Percentiles rank a stretch among this genome's conserved stretches.
phyloP scores from a whole-genome alignment of 768 basidiomycete species.

The Suillus variegatus region DNA sequence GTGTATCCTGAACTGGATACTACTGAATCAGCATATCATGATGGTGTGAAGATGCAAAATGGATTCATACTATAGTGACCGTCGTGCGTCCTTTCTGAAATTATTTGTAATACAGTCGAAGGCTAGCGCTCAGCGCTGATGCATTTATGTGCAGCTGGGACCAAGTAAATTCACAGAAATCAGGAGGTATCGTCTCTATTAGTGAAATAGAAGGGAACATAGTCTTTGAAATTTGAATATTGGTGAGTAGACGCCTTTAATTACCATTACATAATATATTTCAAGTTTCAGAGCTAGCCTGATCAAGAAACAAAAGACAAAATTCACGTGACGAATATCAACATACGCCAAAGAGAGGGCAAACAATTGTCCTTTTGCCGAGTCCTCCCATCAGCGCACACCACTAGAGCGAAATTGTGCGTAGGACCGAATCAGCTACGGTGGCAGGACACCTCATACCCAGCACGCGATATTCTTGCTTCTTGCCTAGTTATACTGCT shows the following conservation, averaged over 20 bases:
- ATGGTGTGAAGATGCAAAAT: slow-evolving; percentile 42
- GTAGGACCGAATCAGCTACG: slow-evolving; percentile 7
- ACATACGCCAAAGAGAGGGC: slow-evolving; percentile 53
- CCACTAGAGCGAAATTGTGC: slow-evolving; percentile 18
- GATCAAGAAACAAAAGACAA: slow-evolving; percentile 5
- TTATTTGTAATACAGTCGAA: not conserved
- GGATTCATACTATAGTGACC: slow-evolving; percentile 45
- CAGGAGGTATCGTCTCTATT: slow-evolving; percentile 18
- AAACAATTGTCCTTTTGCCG: slow-evolving; percentile 29
- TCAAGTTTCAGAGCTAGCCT: not conserved
- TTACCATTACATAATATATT: no score
- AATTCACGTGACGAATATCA: slow-evolving; percentile 44
- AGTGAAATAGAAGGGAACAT: slow-evolving; percentile 13
- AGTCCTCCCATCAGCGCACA: slow-evolving; percentile 26
- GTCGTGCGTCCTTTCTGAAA: slow-evolving; percentile 52
- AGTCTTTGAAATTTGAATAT: no score
- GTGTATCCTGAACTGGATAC: slow-evolving; percentile 70
- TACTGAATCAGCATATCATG: slow-evolving; percentile 20
- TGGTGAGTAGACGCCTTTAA: no score
- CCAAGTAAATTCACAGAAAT: slow-evolving; percentile 23
- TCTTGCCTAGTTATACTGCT: slow-evolving; percentile 18
- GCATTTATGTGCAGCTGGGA: slow-evolving; percentile 18
- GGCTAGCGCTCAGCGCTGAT: not conserved
- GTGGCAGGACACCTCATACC: slow-evolving; percentile 19
- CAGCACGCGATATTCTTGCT: slow-evolving; percentile 7